Percentiles rank a stretch among this genome's conserved stretches.
Conservation (phyloP, 257 asterid species). For the Solanum bulbocastanum region DNA sequence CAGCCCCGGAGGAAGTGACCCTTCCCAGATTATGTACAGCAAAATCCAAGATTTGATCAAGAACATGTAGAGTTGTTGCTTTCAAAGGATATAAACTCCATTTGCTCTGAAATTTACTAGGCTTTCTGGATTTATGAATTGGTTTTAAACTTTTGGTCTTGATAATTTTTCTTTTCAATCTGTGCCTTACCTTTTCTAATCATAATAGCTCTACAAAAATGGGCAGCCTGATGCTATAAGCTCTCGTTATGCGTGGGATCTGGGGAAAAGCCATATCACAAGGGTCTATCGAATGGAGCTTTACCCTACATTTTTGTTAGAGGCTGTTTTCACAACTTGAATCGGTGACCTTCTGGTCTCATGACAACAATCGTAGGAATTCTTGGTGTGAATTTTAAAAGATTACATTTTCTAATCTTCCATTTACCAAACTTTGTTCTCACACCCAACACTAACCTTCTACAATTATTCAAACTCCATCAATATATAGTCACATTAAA, state of each 20-base stretch:
- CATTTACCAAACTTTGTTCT: not conserved
- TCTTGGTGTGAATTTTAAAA: not conserved
- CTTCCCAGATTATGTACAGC: slow-evolving; percentile 51
- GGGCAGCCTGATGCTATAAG: not conserved
- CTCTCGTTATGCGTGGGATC: not conserved
- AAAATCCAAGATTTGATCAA: slow-evolving; percentile 72
- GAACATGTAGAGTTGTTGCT: slow-evolving; percentile 50
- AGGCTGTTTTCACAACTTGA: not conserved
- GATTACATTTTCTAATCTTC: too few relatives aligned
- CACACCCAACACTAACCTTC: not conserved
- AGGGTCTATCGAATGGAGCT: not conserved
- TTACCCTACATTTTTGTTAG: not conserved
- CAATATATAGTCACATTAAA: not conserved
- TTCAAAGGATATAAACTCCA: slow-evolving; percentile 20
- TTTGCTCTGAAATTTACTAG: not conserved
- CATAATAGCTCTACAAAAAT: not conserved
- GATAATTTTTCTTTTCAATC: not conserved
- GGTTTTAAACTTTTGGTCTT: not conserved
- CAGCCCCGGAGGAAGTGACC: slow-evolving; percentile 40
- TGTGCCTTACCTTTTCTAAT: not conserved
- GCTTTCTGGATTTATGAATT: not conserved
- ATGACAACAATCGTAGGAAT: not conserved
- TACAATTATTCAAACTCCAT: not conserved
- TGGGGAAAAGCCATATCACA: fast-evolving
- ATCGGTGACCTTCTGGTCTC: fast-evolving